Evolutionary conservation across 2,329 filamentous ascomycete species (phyloP).

Genomic region (Ascochyta rabiei): DNA sequence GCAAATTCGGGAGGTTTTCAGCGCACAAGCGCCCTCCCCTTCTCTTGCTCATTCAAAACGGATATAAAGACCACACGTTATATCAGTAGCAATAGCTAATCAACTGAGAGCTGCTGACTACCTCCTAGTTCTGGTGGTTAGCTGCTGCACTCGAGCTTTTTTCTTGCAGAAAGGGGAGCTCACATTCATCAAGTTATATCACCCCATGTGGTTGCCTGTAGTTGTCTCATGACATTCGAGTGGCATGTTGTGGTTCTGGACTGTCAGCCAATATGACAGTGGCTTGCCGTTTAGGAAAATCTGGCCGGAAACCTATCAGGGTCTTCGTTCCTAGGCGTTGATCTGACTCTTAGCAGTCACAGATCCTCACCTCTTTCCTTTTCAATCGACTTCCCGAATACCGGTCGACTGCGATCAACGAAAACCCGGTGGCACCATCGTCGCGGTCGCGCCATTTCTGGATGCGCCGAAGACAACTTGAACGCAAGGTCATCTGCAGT

Average conservation of each 20-base stretch:
- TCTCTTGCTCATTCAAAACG: no score
- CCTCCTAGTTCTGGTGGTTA: no score
- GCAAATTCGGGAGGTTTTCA: no score
- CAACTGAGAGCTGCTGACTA: no score
- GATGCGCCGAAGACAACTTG: not conserved
- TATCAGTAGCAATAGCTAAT: no score
- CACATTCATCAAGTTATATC: not conserved
- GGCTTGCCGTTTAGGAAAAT: not conserved
- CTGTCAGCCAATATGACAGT: not conserved
- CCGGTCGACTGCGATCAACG: not conserved
- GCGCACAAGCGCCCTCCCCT: no score
- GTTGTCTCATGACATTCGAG: not conserved
- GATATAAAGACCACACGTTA: no score
- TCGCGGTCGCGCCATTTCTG: not conserved
- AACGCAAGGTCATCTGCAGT: no score
- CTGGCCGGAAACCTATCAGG: not conserved
- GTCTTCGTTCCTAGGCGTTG: not conserved
- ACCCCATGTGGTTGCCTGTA: not conserved
- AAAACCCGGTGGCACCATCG: not conserved
- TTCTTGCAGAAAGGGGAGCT: not conserved
- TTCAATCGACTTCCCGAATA: not conserved
- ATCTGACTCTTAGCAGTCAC: not conserved
- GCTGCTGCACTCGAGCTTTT: no score
- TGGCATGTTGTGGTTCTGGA: no score
- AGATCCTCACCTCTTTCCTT: no score